A percentile compares a stretch with the other conserved stretches of the same genome.
Evolutionary conservation across 257 asterid genomes (phyloP).

Genomic region (Eucommia ulmoides): DNA sequence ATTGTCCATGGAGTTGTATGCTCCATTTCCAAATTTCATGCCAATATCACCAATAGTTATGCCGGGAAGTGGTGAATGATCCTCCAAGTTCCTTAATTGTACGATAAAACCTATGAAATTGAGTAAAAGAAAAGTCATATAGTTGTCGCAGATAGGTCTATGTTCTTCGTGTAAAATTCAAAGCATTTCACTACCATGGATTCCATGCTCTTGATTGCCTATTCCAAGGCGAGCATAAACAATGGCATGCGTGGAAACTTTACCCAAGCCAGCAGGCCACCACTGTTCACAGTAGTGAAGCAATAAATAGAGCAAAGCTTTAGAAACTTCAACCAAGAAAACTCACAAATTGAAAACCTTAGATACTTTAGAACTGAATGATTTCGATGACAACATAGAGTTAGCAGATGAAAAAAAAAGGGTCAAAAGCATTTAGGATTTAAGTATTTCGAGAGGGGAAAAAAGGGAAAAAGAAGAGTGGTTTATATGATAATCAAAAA

Average conservation of each 20-base stretch:
- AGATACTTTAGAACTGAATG: too few species aligned
- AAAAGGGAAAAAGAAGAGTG: too few species aligned
- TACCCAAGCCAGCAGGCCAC: slow-evolving; percentile 99
- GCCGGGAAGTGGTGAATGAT: slow-evolving; percentile 84
- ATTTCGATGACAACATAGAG: too few species aligned
- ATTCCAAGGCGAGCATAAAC: slow-evolving; percentile 81
- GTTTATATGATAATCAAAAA: too few species aligned
- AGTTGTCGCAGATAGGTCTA: neutral
- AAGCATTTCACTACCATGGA: slow-evolving; percentile 45
- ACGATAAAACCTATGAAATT: slow-evolving; percentile 61
- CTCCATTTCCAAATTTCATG: slow-evolving; percentile 97
- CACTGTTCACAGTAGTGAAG: slow-evolving; percentile 32
- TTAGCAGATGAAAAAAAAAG: too few species aligned
- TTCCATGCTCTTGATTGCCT: slow-evolving; percentile 73
- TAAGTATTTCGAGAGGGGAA: too few species aligned
- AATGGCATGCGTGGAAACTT: slow-evolving; percentile 85
- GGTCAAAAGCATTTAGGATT: too few species aligned
- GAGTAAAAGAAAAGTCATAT: slow-evolving; percentile 2
- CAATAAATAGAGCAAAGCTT: neutral
- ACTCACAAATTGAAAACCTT: too few species aligned
- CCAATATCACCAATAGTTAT: slow-evolving; percentile 93
- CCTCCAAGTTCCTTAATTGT: slow-evolving; percentile 84
- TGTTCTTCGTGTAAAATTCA: too few species aligned
- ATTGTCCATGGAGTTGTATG: slow-evolving; percentile 94
- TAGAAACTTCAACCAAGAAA: neutral